A percentile compares a stretch with the other conserved stretches of the same genome.
phyloP scores from a whole-genome alignment of 1,284 basidiomycete genomes.

The Pyrrhoderma lamaoense region DNA sequence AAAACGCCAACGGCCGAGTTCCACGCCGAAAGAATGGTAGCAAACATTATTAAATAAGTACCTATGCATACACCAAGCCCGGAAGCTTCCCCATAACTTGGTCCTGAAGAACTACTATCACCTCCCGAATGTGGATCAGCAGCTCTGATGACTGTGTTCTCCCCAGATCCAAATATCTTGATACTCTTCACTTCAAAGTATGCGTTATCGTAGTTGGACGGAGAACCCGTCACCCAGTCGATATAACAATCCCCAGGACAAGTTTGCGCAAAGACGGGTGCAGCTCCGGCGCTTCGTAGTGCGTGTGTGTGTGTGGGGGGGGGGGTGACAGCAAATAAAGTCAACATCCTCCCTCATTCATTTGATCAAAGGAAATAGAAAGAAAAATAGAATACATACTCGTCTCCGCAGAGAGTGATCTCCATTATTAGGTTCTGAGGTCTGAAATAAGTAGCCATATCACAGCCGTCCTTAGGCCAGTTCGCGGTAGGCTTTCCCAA shows the following conservation, averaged over 20 bases:
- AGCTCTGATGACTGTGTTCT: background rate
- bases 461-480: slow-evolving; percentile 56
- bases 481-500: slow-evolving; percentile 65
- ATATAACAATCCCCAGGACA: slow-evolving; percentile 63
- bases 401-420: slow-evolving; percentile 65
- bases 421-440: slow-evolving; percentile 65
- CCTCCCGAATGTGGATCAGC: too few species aligned
- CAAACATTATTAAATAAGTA: too few species aligned
- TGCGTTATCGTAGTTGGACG: slow-evolving; percentile 59
- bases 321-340: too few species aligned
- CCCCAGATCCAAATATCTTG: slow-evolving; percentile 25
- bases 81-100: too few species aligned
- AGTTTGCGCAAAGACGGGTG: slow-evolving; percentile 51
- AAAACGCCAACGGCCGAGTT: too few species aligned
- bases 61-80: too few species aligned
- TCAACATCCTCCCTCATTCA: too few species aligned
- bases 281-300: slow-evolving; percentile 37
- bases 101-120: too few species aligned
- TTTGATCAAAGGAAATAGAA: background rate
- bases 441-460: slow-evolving; percentile 53
- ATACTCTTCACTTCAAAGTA: slow-evolving; percentile 71
- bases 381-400: slow-evolving; percentile 25
- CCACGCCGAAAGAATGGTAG: too few species aligned
- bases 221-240: slow-evolving; percentile 64
- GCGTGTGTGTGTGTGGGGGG: too few species aligned